Base-by-base conservation (phyloP, 768 basidiomycete genomes). In the Suillus plorans region DNA sequence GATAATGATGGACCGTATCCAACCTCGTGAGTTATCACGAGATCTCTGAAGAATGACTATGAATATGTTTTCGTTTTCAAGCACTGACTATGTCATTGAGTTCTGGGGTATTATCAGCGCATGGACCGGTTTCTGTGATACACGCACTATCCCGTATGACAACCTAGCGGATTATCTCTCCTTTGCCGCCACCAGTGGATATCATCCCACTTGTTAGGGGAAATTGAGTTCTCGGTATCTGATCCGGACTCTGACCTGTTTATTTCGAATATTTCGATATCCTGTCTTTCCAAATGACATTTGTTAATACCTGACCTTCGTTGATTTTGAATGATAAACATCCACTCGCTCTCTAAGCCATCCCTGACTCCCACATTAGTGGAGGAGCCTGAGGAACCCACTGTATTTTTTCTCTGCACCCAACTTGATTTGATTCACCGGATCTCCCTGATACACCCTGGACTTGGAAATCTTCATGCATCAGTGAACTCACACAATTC, bases 91-190 rank as follows among this genome's bases (percentile, higher is more conserved):
- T 36, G 64, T 72, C n/a, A 63, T 64, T 36, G 69, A 61, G 20
- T 69, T 71, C 56, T 72, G 72, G 72, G 62, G 47, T 20, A 20
- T 63, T 18, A 64, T 73, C 45, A 69, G 65, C 44, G 72, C 72
- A 20, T 72, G 72, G 71, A 72, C 71, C 2, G 72, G 72, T 12
- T 67, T 64, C 7, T 72, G 72, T 31, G 63, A 44, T 31, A 73
- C 66, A 12, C 60, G 59, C 18, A 49, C 69, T 14, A 73, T 72
- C 22, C 72, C 68, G 3, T 73, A 73, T 56, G 16, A 34, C 28
- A 73, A 69, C 60, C 62, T 72, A 2, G 71, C 72, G 2, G 68
- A 68, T 64, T 72, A 72, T 37, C 66, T 72, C 37, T 63, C 66
- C 37, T 66, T 73, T 45, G 72, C 72, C 20, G 68, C 55, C 1